These are phyloP conservation scores for Saccharomyces hybrid DNA, from an alignment of 1,139 yeast species.

Conservation along the genomic window DNA sequence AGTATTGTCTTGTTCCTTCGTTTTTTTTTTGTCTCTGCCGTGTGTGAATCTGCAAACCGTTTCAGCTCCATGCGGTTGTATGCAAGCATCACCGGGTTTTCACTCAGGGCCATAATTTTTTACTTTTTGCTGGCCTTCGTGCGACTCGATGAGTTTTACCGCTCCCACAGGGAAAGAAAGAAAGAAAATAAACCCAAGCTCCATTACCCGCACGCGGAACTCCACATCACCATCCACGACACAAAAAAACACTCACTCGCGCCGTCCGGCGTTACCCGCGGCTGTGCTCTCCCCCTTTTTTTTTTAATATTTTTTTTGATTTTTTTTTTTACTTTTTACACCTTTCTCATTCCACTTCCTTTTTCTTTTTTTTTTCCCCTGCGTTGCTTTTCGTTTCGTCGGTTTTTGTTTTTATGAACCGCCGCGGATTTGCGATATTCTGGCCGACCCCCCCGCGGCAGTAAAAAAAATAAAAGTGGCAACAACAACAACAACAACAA, in stretches of 20 bases:
- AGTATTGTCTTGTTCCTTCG: background rate
- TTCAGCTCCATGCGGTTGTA: background rate
- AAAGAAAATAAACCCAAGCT: background rate
- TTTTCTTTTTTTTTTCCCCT: background rate
- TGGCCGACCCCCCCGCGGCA: background rate
- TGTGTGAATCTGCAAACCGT: background rate
- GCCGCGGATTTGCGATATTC: background rate
- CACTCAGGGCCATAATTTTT: background rate
- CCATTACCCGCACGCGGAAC: background rate
- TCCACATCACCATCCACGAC: too few relatives aligned
- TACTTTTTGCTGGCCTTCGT: background rate
- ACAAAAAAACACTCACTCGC: background rate
- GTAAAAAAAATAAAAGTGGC: background rate
- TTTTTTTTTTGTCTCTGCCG: background rate
- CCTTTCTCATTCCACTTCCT: background rate
- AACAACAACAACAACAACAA: background rate
- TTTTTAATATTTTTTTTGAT: background rate
- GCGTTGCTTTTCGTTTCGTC: background rate
- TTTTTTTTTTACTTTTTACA: background rate
- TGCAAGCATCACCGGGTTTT: constrained; percentile 1
- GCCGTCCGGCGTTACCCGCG: background rate
- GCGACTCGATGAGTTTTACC: background rate
- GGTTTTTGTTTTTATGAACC: background rate
- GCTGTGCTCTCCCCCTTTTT: background rate
- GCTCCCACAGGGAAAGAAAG: background rate